Conservation (phyloP, 2,329 filamentous ascomycete species). For the Coccinonectria pachysandricola region DNA sequence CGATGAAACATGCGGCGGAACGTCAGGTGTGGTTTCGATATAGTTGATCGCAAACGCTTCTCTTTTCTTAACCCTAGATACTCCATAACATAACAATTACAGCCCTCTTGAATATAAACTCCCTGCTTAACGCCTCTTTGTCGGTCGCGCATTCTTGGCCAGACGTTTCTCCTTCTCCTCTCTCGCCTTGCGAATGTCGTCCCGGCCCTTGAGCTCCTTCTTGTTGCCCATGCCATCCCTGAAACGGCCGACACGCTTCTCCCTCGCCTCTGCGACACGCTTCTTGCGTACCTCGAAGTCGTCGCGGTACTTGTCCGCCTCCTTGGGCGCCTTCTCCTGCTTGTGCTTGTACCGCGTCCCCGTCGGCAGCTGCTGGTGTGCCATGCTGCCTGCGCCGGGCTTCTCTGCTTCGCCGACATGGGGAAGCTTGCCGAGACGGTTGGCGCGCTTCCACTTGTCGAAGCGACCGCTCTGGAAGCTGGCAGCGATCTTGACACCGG, state of each 20-base stretch:
- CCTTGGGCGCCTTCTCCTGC: constrained; percentile 79
- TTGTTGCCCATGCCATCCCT: constrained; percentile 63
- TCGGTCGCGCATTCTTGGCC: constrained; percentile 81
- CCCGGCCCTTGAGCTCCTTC: constrained; percentile 67
- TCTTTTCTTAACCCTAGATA: too few relatives aligned
- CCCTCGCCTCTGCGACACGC: constrained; percentile 75
- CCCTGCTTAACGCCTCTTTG: too few relatives aligned
- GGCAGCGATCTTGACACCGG: constrained; percentile 90
- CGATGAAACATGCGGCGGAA: too few relatives aligned
- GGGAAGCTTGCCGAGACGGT: constrained; percentile 70
- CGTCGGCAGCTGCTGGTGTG: constrained; percentile 17
- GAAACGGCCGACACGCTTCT: constrained; percentile 69
- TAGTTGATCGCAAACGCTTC: too few relatives aligned
- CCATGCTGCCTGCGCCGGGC: constrained; percentile 17
- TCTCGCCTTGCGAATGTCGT: constrained; percentile 78
- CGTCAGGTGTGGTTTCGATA: too few relatives aligned
- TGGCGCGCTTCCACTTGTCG: constrained; percentile 80
- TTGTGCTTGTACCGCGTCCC: constrained; percentile 68
- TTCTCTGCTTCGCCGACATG: constrained; percentile 74
- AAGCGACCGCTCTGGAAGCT: constrained; percentile 89
- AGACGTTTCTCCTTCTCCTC: constrained; percentile 63
- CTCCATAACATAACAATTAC: too few relatives aligned
- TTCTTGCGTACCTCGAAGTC: constrained; percentile 89
- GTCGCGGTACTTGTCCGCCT: constrained; percentile 82
- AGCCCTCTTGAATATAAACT: too few relatives aligned